Base-by-base conservation (phyloP, 768 basidiomycete genomes). In the Panaeolus papilionaceus region DNA sequence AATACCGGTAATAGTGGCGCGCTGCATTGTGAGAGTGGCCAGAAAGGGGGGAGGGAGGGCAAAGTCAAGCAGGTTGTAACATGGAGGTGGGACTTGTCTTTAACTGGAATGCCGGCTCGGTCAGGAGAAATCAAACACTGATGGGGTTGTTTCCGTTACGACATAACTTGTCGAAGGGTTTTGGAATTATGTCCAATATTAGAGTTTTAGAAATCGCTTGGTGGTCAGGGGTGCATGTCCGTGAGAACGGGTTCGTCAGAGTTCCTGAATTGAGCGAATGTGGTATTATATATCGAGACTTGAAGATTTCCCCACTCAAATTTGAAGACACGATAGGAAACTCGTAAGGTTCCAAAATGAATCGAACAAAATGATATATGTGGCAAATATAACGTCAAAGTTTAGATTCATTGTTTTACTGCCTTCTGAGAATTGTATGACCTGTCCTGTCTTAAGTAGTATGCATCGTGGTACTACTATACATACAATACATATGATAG, bases 171-270 rank as follows among this genome's bases (percentile, higher is more conserved):
- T 72, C 64, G 64, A 72, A 76, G 74, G 73, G 71, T 72, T 71
- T 71, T 68, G 68, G 71, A 76, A 74, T 72, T 75, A 76, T 78
- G 78, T 75, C 77, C 78, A 78, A 79, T 81, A 76, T 77, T 79
- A 85, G 80, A 83, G 82, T 84, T 84, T 85, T 85, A 82, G 79
- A 77, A 80, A 80, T 78, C 73, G 73, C 75, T 76, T 77, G 76
- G 78, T 69, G 73, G 71, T 75, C 75, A 80, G 80, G 80, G 79
- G 74, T 68, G 75, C 69, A 64, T 44, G 67, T 71, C 67, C 74
- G 75, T 80, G 81, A 71, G 79, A 81, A 78, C 75, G 76, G 74
- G 73, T 67, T 58, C 12, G 54, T 58, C 28, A 58, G 28, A 58
- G 54, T 58, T 58, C 54, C 54, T 71, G 67, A 68, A 64, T 70